phyloP scores from a whole-genome alignment of 2,329 filamentous ascomycete species.

The Knoxdaviesia capensis region DNA sequence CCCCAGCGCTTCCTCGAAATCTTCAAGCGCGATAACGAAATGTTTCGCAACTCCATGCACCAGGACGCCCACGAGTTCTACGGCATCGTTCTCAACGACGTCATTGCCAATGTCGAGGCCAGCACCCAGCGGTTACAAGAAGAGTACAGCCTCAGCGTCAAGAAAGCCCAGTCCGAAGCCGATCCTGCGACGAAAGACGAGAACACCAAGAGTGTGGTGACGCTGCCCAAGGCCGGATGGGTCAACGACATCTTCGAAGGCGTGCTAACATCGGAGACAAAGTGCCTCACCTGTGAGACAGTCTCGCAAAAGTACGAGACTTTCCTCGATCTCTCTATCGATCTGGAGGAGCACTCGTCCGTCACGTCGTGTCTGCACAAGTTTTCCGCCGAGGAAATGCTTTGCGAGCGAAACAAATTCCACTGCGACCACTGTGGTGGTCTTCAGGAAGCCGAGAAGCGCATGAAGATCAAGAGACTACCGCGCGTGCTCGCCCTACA shows the following conservation, averaged over 20 bases:
- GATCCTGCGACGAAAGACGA: conserved; percentile 12
- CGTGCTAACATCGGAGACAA: conserved; percentile 82
- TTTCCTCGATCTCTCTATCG: conserved; percentile 88
- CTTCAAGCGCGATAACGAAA: conserved; percentile 83
- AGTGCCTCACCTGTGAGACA: conserved; percentile 90
- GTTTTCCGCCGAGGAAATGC: conserved; percentile 95
- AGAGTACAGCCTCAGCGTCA: conserved; percentile 9
- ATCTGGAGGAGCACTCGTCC: conserved; percentile 85
- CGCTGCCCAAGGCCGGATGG: too few relatives aligned
- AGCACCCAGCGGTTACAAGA: conserved; percentile 48
- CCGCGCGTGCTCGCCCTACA: conserved; percentile 84
- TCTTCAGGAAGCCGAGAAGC: conserved; percentile 90
- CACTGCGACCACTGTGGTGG: conserved; percentile 96
- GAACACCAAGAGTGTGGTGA: too few relatives aligned
- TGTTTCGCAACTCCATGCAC: conserved; percentile 94
- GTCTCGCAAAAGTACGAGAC: conserved; percentile 88
- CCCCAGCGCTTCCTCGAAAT: conserved; percentile 88
- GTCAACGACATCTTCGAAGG: conserved; percentile 79
- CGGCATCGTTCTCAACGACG: conserved; percentile 84
- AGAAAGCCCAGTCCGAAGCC: conserved; percentile 10
- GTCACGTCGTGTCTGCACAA: conserved; percentile 90
- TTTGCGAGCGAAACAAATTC: conserved; percentile 96
- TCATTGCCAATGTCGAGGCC: conserved; percentile 85
- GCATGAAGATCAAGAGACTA: conserved; percentile 95
- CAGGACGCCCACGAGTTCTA: conserved; percentile 97